These are phyloP conservation scores for Solanum chilense DNA, from an alignment of 257 asterid species.

Conservation along the genomic window DNA sequence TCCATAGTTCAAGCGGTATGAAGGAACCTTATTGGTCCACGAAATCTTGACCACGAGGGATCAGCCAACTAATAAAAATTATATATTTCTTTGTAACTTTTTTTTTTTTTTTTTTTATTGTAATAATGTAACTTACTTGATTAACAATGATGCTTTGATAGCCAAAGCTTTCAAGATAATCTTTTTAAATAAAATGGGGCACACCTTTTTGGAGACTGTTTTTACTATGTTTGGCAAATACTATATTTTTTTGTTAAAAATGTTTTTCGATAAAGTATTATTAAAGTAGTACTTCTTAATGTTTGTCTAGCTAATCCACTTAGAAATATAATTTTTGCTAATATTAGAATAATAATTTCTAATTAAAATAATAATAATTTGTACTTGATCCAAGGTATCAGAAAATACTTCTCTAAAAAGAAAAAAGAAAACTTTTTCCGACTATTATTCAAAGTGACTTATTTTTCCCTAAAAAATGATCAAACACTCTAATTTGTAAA, in stretches of 20 bases:
- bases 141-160: neutral
- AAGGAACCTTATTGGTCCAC: conserved; percentile 6
- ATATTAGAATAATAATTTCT: neutral
- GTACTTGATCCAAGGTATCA: neutral
- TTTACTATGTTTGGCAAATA: neutral
- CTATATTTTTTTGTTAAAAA: neutral
- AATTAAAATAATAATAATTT: neutral
- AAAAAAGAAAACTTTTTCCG: neutral
- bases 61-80: neutral
- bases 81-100: no score
- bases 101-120: no score
- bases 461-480: neutral
- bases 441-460: neutral
- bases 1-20: neutral
- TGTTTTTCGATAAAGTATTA: neutral
- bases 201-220: neutral
- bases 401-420: neutral
- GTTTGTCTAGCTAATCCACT: neutral
- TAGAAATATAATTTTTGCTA: neutral
- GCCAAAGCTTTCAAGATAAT: neutral
- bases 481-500: neutral
- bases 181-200: neutral
- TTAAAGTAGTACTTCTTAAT: neutral
- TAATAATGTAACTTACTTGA: neutral
- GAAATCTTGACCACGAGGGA: conserved; percentile 7